These are phyloP conservation scores for Lecanicillium sp. DNA, from an alignment of 2,329 filamentous ascomycete species.

Conservation along the genomic window DNA sequence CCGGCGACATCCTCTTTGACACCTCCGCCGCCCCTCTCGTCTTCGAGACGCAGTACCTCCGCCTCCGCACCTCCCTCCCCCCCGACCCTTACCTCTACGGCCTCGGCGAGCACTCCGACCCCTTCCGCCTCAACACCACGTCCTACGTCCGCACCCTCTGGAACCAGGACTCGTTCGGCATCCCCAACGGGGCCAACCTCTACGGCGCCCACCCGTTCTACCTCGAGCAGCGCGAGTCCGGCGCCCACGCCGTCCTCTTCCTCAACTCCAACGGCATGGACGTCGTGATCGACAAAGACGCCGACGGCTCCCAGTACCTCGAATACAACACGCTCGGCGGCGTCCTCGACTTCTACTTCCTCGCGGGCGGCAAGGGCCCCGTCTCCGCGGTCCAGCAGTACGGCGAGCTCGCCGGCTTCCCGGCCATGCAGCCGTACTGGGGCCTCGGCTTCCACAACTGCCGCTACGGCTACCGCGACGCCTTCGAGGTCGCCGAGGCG, in stretches of 20 bases:
- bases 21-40: constrained; percentile 58
- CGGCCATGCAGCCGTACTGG: constrained; percentile 76
- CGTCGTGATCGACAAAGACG: constrained; percentile 58
- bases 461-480: constrained; percentile 66
- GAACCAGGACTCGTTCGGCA: constrained; percentile 60
- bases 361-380: constrained; percentile 64
- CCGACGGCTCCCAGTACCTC: constrained; percentile 61
- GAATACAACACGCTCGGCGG: constrained; percentile 79
- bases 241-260: constrained; percentile 68
- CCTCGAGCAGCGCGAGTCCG: constrained; percentile 48
- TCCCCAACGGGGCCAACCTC: constrained; percentile 59
- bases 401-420: constrained; percentile 60
- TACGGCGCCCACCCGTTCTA: constrained; percentile 77
- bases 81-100: constrained; percentile 65
- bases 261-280: constrained; percentile 75
- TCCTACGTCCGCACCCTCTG: constrained; percentile 58
- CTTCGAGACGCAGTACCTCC: constrained; percentile 69
- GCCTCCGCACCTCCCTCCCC: constrained; percentile 61
- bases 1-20: constrained; percentile 52
- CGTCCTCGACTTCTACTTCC: constrained; percentile 73
- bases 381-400: constrained; percentile 66
- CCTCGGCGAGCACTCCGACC: constrained; percentile 66
- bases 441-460: constrained; percentile 79
- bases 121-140: constrained; percentile 57
- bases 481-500: constrained; percentile 58